Evolutionary conservation across 108 stramenopile species (phyloP).

Genomic region (Seminavis robusta): DNA sequence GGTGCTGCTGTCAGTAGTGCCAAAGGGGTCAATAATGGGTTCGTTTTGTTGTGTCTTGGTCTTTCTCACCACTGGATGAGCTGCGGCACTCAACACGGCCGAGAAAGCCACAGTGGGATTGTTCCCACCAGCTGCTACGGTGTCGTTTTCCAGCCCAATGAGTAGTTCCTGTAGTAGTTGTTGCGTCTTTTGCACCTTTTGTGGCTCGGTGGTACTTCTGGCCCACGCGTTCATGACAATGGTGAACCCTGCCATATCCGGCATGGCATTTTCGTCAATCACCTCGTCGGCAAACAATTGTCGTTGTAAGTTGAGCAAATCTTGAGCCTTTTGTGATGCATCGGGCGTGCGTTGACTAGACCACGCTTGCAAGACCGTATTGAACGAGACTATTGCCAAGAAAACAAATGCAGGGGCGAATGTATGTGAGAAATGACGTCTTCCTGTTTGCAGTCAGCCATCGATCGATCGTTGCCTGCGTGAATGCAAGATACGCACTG

Average conservation of each 20-base stretch:
- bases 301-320: constrained; percentile 23
- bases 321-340: constrained; percentile 31
- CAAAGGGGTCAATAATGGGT: too few relatives aligned
- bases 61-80: neutral
- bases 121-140: constrained; percentile 7
- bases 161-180: constrained; percentile 26
- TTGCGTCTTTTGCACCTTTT: constrained; percentile 17
- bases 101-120: constrained; percentile 31
- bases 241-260: constrained; percentile 28
- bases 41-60: neutral
- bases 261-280: neutral
- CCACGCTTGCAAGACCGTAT: constrained; percentile 44
- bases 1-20: neutral
- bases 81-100: constrained; percentile 36
- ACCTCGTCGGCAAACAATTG: neutral
- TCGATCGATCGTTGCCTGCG: too few relatives aligned
- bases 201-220: constrained; percentile 11
- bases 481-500: too few relatives aligned
- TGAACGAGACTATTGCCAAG: constrained; percentile 28
- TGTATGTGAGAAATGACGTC: too few relatives aligned
- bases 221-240: constrained; percentile 45
- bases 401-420: too few relatives aligned
- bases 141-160: too few relatives aligned
- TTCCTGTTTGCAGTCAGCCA: too few relatives aligned
- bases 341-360: constrained; percentile 18